These are phyloP conservation scores for Neurospora hispaniola DNA, from an alignment of 495 filamentous ascomycete species.

Conservation along the genomic window DNA sequence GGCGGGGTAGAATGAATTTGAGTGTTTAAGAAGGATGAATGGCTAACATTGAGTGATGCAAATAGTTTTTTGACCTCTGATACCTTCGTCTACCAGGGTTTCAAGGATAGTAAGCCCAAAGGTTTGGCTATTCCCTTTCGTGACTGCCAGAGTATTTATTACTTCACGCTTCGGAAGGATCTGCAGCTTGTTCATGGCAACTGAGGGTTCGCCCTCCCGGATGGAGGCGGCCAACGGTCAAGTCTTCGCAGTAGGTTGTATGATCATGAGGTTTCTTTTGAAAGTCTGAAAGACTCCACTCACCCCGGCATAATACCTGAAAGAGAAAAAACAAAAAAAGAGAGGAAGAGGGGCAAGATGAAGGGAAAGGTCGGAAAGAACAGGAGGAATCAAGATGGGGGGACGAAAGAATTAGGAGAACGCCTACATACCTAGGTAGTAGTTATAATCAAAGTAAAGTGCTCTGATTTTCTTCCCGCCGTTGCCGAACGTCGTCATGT, in stretches of 20 bases:
- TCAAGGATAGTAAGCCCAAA: neutral
- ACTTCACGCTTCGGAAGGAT: neutral
- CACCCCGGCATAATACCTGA: neutral
- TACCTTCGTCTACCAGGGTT: neutral
- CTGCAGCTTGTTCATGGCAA: neutral
- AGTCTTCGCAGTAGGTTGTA: neutral
- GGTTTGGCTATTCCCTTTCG: neutral
- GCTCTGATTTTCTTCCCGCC: neutral
- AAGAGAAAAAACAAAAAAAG: accelerated
- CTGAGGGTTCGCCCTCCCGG: neutral
- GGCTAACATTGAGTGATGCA: neutral
- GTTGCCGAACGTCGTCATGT: neutral
- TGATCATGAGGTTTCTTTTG: neutral
- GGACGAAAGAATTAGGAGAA: neutral
- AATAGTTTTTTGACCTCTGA: neutral
- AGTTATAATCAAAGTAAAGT: neutral
- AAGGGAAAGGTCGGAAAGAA: neutral
- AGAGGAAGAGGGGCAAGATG: neutral
- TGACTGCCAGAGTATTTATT: neutral
- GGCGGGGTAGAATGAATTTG: neutral
- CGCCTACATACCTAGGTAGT: neutral
- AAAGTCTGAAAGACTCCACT: neutral
- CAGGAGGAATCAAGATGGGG: neutral
- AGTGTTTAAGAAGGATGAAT: neutral
- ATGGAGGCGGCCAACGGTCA: neutral